Evolutionary conservation across 2,329 filamentous ascomycete species (phyloP).

Genomic region (Ophiostoma pallidulum): DNA sequence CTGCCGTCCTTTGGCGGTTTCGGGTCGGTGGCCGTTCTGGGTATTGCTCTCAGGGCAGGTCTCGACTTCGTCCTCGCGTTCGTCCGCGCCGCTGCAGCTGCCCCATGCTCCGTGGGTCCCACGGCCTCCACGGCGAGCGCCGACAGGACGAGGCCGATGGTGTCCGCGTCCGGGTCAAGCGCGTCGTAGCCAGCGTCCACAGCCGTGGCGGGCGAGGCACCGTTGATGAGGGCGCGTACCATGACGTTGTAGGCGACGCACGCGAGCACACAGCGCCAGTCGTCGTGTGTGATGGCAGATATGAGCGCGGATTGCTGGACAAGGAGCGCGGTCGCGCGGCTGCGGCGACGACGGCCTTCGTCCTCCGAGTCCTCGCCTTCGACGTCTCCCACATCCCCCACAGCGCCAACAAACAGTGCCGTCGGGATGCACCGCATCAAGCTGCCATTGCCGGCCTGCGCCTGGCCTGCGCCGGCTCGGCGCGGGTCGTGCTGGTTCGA

Average conservation of each 20-base stretch:
- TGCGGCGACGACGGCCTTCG: too few species aligned
- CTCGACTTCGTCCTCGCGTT: too few species aligned
- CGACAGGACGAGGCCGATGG: background rate
- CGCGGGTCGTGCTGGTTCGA: constrained; percentile 24
- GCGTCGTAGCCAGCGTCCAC: constrained; percentile 20
- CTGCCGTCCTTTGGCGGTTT: too few species aligned
- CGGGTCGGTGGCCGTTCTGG: background rate
- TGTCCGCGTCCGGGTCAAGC: constrained; percentile 15
- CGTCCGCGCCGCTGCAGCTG: too few species aligned
- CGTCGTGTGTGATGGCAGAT: constrained; percentile 32
- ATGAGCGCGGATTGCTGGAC: constrained; percentile 27
- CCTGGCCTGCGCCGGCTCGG: constrained; percentile 28
- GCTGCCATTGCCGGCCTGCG: constrained; percentile 34
- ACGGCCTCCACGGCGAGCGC: background rate
- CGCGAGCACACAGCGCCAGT: constrained; percentile 25
- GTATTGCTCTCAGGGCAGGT: too few species aligned
- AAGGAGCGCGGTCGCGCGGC: constrained; percentile 5
- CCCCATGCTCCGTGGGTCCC: too few species aligned
- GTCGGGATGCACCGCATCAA: constrained; percentile 40
- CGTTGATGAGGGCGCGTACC: constrained; percentile 25
- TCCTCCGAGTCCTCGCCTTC: too few species aligned
- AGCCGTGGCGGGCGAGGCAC: constrained; percentile 19
- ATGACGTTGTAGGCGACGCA: constrained; percentile 34
- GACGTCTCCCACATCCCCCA: too few species aligned
- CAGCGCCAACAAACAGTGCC: constrained; percentile 27